phyloP scores from a whole-genome alignment of 306 rosid species.

The Chamaecrista fasciculata region DNA sequence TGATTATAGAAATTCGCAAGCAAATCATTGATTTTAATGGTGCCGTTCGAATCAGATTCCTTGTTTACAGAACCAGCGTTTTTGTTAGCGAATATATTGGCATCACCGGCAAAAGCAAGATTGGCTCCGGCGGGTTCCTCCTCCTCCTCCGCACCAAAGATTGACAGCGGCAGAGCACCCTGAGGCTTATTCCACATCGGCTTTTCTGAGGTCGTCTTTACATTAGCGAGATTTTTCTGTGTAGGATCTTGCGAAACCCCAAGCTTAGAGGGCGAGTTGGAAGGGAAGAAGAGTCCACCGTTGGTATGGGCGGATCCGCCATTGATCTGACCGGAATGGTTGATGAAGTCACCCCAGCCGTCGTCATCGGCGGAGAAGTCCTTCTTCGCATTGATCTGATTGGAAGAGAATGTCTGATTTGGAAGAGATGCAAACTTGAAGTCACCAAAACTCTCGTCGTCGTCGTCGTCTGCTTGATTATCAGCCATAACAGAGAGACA shows the following conservation, averaged over 20 bases:
- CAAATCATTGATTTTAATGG: slow-evolving; percentile 45
- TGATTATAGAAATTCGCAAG: slow-evolving; percentile 46
- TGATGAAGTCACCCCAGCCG: slow-evolving; percentile 69
- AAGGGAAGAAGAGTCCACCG: slow-evolving; percentile 23
- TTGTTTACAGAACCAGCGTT: slow-evolving; percentile 30
- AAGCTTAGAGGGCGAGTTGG: slow-evolving; percentile 23
- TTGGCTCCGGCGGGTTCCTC: slow-evolving; percentile 30
- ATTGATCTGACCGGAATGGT: slow-evolving; percentile 52
- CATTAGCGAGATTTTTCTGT: neutral
- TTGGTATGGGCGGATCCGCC: slow-evolving; percentile 10
- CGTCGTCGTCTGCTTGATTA: slow-evolving; percentile 63
- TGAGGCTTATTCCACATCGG: slow-evolving; percentile 46
- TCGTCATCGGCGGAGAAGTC: slow-evolving; percentile 34
- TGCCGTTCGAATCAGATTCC: slow-evolving; percentile 44
- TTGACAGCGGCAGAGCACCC: slow-evolving; percentile 88
- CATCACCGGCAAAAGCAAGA: slow-evolving; percentile 24
- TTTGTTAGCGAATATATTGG: slow-evolving; percentile 26
- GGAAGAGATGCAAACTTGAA: slow-evolving; percentile 54
- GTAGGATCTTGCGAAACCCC: slow-evolving; percentile 21
- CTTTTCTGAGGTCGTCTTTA: slow-evolving; percentile 23
- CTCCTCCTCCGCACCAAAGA: slow-evolving; percentile 70
- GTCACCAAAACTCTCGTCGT: slow-evolving; percentile 74
- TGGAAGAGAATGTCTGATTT: slow-evolving; percentile 19
- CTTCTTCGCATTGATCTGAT: slow-evolving; percentile 16
- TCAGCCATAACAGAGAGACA: slow-evolving; percentile 59